Evolutionary conservation across 2,329 filamentous ascomycete genomes (phyloP).

Genomic region (Microdochium nivale): DNA sequence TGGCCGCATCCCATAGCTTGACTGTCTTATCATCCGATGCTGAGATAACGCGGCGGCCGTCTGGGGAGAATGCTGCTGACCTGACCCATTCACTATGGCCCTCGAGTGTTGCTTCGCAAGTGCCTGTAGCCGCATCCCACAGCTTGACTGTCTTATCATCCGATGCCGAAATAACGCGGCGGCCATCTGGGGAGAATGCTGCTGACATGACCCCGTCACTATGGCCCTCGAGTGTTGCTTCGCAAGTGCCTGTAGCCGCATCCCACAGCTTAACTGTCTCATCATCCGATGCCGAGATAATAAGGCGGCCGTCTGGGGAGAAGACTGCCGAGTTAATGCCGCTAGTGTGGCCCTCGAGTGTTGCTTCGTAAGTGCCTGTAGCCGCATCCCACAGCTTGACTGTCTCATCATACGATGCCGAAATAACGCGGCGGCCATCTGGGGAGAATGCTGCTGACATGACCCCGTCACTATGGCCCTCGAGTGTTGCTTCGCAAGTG

Average conservation of each 20-base stretch:
- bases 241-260: not conserved
- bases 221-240: not conserved
- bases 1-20: not conserved
- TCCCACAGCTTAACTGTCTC: not conserved
- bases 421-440: not conserved
- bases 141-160: not conserved
- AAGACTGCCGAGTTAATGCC: not conserved
- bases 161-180: not conserved
- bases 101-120: not conserved
- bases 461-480: not conserved
- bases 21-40: not conserved
- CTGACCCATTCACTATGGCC: not conserved
- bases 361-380: not conserved
- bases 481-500: not conserved
- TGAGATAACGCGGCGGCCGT: not conserved
- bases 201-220: not conserved
- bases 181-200: not conserved
- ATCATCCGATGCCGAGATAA: not conserved
- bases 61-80: not conserved
- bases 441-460: not conserved
- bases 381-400: not conserved
- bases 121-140: not conserved
- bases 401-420: not conserved
- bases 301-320: not conserved
- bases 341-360: not conserved